Evolutionary conservation across 371 early-diverging fungal species (phyloP).

Genomic region (Mortierella sp.): DNA sequence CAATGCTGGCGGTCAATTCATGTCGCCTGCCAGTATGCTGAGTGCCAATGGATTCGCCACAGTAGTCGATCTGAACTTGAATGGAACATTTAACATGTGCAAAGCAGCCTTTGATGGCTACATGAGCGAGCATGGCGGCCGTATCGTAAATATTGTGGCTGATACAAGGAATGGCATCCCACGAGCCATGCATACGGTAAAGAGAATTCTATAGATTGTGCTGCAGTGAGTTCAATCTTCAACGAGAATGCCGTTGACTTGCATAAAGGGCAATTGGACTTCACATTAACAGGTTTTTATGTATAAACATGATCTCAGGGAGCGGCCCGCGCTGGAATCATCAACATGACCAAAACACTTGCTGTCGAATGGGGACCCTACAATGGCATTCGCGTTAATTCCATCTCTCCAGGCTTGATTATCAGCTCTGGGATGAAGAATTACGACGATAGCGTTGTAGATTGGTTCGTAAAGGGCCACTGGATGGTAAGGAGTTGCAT

Average conservation of each 20-base stretch:
- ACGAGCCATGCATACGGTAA: conserved; percentile 54
- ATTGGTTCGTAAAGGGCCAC: conserved; percentile 43
- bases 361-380: conserved; percentile 65
- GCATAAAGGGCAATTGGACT: background rate
- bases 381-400: conserved; percentile 65
- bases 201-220: background rate
- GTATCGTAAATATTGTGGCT: conserved; percentile 65
- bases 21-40: conserved; percentile 55
- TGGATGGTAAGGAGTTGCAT: background rate
- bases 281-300: background rate
- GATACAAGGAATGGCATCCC: conserved; percentile 61
- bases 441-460: conserved; percentile 59
- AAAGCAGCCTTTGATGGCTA: conserved; percentile 56
- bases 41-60: conserved; percentile 61
- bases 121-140: conserved; percentile 63
- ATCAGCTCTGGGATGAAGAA: conserved; percentile 65
- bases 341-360: conserved; percentile 63
- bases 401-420: conserved; percentile 66
- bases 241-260: background rate
- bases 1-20: conserved; percentile 67
- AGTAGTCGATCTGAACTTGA: conserved; percentile 67
- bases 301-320: conserved; percentile 15
- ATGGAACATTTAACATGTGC: conserved; percentile 64
- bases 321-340: conserved; percentile 50
- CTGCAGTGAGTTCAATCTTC: background rate